Evolutionary conservation across 495 filamentous ascomycete genomes (phyloP).

Genomic region (Daldinia bambusicola): DNA sequence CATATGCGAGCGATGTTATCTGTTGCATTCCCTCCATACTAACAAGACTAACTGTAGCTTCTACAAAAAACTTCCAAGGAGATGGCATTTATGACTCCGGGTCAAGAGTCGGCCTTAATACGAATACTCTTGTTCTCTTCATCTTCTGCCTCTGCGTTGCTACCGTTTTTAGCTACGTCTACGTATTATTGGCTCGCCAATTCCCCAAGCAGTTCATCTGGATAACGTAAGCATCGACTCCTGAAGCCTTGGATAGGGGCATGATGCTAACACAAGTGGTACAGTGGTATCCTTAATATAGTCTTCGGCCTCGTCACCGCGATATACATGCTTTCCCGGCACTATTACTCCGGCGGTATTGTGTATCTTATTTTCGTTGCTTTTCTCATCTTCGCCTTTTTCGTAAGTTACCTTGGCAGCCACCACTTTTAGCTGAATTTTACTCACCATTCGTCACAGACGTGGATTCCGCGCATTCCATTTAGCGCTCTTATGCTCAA

Average conservation of each 20-base stretch:
- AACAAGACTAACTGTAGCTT: conserved; percentile 39
- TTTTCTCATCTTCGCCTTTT: conserved; percentile 63
- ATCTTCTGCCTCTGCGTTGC: conserved; percentile 77
- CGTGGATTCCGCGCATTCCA: conserved; percentile 87
- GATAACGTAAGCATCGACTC: conserved; percentile 71
- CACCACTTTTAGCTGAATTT: too few relatives aligned
- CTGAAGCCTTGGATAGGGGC: conserved; percentile 57
- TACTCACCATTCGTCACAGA: conserved; percentile 57
- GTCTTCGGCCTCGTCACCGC: conserved; percentile 71
- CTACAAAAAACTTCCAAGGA: conserved; percentile 72
- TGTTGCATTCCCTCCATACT: background rate
- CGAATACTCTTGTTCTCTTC: conserved; percentile 88
- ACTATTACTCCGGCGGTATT: conserved; percentile 84
- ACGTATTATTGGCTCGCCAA: conserved; percentile 77
- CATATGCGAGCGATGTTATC: background rate
- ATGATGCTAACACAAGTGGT: conserved; percentile 64
- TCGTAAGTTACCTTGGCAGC: conserved; percentile 30
- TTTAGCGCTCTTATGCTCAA: conserved; percentile 91
- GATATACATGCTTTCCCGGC: conserved; percentile 75
- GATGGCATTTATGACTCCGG: conserved; percentile 78
- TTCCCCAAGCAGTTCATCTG: conserved; percentile 94
- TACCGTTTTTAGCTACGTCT: conserved; percentile 76
- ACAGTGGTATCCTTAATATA: conserved; percentile 85
- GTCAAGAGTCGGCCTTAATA: conserved; percentile 74
- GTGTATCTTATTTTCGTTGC: conserved; percentile 82